Conservation (phyloP, 768 basidiomycete genomes). For the Hygrophoropsis aurantiaca region DNA sequence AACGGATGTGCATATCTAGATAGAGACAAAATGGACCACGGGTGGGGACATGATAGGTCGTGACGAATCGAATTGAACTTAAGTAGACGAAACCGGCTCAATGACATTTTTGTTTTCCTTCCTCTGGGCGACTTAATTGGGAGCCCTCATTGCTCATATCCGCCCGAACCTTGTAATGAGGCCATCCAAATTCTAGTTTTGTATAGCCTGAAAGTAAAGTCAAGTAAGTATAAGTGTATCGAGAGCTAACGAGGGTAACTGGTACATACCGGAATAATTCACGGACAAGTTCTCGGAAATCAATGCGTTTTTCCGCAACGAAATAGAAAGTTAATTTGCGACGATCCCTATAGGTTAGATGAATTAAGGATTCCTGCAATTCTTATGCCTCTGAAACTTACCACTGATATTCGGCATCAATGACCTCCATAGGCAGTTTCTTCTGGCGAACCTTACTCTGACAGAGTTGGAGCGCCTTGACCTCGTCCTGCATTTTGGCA, state of each 20-base stretch:
- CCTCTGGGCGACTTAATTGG: neutral
- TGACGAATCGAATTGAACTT: slow-evolving; percentile 13
- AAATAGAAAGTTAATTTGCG: slow-evolving; percentile 99
- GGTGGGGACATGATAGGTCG: slow-evolving; percentile 22
- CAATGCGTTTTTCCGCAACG: slow-evolving; percentile 91
- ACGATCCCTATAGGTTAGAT: slow-evolving; percentile 68
- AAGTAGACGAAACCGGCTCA: slow-evolving; percentile 2
- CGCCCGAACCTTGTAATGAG: slow-evolving; percentile 58
- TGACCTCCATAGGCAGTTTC: slow-evolving; percentile 97
- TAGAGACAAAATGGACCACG: slow-evolving; percentile 11
- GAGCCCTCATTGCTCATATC: slow-evolving; percentile 41
- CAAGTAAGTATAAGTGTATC: slow-evolving; percentile 5
- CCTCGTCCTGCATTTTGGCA: slow-evolving; percentile 86
- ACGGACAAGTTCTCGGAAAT: slow-evolving; percentile 94
- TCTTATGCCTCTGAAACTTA: slow-evolving; percentile 34
- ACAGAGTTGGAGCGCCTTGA: slow-evolving; percentile 88
- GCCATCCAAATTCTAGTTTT: slow-evolving; percentile 98
- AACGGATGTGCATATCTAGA: slow-evolving; percentile 31
- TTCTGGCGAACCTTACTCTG: slow-evolving; percentile 90
- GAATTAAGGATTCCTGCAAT: neutral
- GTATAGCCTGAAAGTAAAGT: slow-evolving; percentile 58
- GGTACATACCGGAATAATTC: slow-evolving; percentile 80
- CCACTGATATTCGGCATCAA: slow-evolving; percentile 99
- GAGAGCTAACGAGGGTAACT: neutral
- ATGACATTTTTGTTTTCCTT: slow-evolving; percentile 12